phyloP scores from a whole-genome alignment of 2,329 filamentous ascomycete genomes.

The Cladosporium sp. region DNA sequence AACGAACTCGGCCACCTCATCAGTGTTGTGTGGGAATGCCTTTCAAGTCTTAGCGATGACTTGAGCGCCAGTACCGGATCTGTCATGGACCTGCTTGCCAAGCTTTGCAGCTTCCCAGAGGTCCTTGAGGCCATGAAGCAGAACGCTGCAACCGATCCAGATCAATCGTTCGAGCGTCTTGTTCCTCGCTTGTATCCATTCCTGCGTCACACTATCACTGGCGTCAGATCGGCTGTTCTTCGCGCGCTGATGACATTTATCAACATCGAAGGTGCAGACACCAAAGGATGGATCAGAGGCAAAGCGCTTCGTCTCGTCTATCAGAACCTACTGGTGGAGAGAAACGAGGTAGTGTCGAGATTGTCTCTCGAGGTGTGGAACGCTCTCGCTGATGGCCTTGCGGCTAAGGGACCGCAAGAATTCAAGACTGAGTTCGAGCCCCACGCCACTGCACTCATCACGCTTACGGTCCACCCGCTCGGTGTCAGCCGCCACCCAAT shows the following conservation, averaged over 20 bases:
- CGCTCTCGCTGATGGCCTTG: conserved; percentile 66
- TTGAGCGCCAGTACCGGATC: conserved; percentile 94
- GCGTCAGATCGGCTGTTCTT: conserved; percentile 85
- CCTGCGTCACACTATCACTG: conserved; percentile 93
- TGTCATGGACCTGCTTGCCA: conserved; percentile 96
- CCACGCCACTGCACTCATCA: conserved; percentile 76
- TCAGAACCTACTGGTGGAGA: conserved; percentile 91
- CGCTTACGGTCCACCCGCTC: conserved; percentile 82
- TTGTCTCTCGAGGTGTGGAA: conserved; percentile 85
- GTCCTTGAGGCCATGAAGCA: conserved; percentile 90
- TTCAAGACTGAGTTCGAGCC: conserved; percentile 68
- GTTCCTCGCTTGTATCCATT: conserved; percentile 95
- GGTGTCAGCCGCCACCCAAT: conserved; percentile 87
- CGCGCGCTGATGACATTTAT: conserved; percentile 91
- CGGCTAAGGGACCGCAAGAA: conserved; percentile 54
- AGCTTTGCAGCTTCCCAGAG: conserved; percentile 88
- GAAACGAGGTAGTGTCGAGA: conserved; percentile 75
- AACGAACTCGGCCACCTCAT: conserved; percentile 75
- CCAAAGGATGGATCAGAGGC: conserved; percentile 87
- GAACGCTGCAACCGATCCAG: conserved; percentile 75
- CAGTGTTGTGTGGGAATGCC: conserved; percentile 93
- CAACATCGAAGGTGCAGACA: conserved; percentile 71
- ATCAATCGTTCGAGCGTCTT: conserved; percentile 85
- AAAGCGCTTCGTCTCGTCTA: conserved; percentile 84
- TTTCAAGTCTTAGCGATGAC: conserved; percentile 95